phyloP scores from a whole-genome alignment of 177 flowering plant genomes.

The Vitis hybrid region DNA sequence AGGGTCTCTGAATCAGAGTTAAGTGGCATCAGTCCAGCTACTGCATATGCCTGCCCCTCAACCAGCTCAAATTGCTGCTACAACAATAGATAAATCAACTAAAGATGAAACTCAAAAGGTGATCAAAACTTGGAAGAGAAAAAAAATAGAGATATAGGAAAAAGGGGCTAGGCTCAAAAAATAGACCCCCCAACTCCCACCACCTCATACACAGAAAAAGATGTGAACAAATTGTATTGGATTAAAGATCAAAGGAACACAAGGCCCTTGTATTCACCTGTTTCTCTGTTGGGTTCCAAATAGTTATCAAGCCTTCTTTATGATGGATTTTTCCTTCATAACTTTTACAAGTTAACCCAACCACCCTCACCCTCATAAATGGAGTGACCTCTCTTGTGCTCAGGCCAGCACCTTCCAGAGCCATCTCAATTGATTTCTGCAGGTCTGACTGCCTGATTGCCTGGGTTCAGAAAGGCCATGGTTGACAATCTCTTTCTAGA shows the following conservation, averaged over 20 bases:
- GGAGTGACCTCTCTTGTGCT: conserved; percentile 69
- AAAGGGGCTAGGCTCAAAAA: too few relatives aligned
- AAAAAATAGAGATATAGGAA: too few relatives aligned
- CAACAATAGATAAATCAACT: conserved; percentile 2
- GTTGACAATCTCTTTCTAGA: conserved; percentile 13
- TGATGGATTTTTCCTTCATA: conserved; percentile 19
- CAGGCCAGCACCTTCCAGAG: conserved; percentile 70
- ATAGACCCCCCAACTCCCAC: too few relatives aligned
- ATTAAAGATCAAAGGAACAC: conserved; percentile 2
- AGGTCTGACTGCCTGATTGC: conserved; percentile 57
- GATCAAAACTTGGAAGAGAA: too few relatives aligned
- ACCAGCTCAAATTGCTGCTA: conserved; percentile 62
- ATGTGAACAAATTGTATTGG: neutral
- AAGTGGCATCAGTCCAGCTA: conserved; percentile 63
- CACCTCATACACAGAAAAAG: neutral
- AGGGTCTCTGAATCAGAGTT: conserved; percentile 55
- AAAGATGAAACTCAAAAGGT: neutral
- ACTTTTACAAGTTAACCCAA: conserved; percentile 51
- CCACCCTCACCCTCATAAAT: conserved; percentile 82
- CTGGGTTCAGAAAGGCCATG: conserved; percentile 30
- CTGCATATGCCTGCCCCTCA: conserved; percentile 76
- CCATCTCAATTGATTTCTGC: conserved; percentile 65
- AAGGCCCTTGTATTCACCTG: conserved; percentile 50
- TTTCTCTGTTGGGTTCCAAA: conserved; percentile 85
- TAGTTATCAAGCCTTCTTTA: conserved; percentile 66